phyloP scores from a whole-genome alignment of 768 basidiomycete species.

The Auriscalpium microsporum region DNA sequence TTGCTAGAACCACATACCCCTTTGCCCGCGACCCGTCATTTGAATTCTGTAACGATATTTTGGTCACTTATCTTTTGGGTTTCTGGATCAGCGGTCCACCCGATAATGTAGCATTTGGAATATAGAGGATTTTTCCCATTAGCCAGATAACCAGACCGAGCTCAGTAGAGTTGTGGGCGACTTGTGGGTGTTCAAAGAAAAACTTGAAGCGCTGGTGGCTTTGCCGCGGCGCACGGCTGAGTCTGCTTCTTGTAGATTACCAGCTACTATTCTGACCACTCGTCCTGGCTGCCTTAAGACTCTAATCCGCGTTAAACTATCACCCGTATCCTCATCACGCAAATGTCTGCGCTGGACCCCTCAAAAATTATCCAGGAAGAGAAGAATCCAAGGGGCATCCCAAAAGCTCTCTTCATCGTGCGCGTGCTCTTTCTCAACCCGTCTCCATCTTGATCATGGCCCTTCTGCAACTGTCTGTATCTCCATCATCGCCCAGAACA shows the following conservation, averaged over 20 bases:
- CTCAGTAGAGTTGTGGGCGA: too few species aligned
- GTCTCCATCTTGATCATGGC: background rate
- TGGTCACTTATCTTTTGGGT: background rate
- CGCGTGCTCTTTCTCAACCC: slow-evolving; percentile 23
- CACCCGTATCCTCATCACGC: background rate
- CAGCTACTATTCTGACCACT: too few species aligned
- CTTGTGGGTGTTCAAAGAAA: too few species aligned
- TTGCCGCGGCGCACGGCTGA: too few species aligned
- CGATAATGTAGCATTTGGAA: background rate
- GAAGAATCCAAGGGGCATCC: slow-evolving; percentile 88
- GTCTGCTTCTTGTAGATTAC: too few species aligned
- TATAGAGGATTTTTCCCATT: background rate
- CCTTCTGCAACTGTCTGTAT: background rate
- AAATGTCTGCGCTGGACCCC: slow-evolving; percentile 13
- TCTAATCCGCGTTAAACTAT: too few species aligned
- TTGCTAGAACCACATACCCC: background rate
- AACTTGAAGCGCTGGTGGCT: too few species aligned
- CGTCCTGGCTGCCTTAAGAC: too few species aligned
- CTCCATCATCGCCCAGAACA: slow-evolving; percentile 39
- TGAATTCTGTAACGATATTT: background rate
- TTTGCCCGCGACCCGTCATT: background rate
- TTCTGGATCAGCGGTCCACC: background rate
- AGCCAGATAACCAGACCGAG: background rate
- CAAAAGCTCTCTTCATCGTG: slow-evolving; percentile 91
- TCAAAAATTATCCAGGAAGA: slow-evolving; percentile 25